Conservation (phyloP, 495 filamentous ascomycete genomes). For the Aspergillus egyptiacus region DNA sequence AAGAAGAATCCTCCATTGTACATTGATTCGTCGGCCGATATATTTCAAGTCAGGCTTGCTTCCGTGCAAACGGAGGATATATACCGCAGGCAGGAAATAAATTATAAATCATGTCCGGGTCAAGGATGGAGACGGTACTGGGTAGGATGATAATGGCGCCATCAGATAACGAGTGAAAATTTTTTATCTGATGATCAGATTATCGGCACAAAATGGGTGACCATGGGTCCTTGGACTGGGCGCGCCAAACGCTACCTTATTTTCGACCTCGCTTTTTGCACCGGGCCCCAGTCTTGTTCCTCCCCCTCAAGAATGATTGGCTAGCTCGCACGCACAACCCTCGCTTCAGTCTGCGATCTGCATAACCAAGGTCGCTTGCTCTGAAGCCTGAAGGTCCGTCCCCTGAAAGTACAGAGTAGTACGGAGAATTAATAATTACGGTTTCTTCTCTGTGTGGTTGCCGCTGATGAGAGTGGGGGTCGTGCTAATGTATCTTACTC, state of each 20-base stretch:
- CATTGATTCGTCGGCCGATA: neutral
- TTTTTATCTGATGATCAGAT: slow-evolving; percentile 30
- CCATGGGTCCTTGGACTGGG: neutral
- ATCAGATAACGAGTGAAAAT: slow-evolving; percentile 25
- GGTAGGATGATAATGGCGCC: slow-evolving; percentile 15
- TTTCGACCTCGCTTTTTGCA: neutral
- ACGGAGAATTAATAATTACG: too few species aligned
- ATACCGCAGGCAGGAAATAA: slow-evolving; percentile 1
- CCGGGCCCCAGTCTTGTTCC: neutral
- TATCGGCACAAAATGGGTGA: slow-evolving; percentile 11
- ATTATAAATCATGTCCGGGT: too few species aligned
- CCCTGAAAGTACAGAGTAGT: too few species aligned
- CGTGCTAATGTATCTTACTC: neutral
- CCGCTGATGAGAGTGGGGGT: too few species aligned
- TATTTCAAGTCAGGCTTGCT: too few species aligned
- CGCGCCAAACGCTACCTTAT: neutral
- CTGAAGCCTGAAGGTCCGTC: neutral
- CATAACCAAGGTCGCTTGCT: neutral
- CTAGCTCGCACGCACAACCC: neutral
- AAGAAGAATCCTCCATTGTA: neutral
- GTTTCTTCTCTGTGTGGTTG: too few species aligned
- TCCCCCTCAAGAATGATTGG: neutral
- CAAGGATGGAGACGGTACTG: neutral
- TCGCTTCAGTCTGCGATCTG: slow-evolving; percentile 1
- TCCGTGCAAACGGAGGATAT: neutral